A percentile compares a stretch with the other conserved stretches of the same genome.
Conservation (phyloP, 2,329 filamentous ascomycete genomes). For the Dactylellina cionopaga region DNA sequence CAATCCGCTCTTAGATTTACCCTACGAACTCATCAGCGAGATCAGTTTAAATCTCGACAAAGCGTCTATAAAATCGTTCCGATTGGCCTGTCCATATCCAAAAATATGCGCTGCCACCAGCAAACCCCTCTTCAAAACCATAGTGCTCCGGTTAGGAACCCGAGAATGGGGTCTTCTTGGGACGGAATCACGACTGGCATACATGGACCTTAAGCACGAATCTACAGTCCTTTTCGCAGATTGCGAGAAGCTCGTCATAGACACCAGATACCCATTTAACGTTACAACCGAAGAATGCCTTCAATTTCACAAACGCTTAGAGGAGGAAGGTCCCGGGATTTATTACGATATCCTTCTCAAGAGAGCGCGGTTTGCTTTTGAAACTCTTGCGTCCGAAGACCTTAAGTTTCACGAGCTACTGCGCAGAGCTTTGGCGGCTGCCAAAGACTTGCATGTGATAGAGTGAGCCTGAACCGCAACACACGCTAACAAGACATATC, state of each 20-base stretch:
- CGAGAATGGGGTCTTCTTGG: slow-evolving; percentile 31
- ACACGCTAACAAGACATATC: too few relatives aligned
- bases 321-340: neutral
- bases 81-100: slow-evolving; percentile 28
- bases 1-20: slow-evolving; percentile 13
- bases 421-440: slow-evolving; percentile 1
- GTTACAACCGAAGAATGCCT: slow-evolving; percentile 12
- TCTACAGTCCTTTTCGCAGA: neutral
- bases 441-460: slow-evolving; percentile 4
- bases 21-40: slow-evolving; percentile 41
- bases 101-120: slow-evolving; percentile 23
- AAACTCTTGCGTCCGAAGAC: slow-evolving; percentile 8
- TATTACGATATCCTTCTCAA: neutral
- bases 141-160: slow-evolving; percentile 32
- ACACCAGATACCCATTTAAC: slow-evolving; percentile 41
- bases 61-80: slow-evolving; percentile 29
- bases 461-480: slow-evolving; percentile 15
- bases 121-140: slow-evolving; percentile 27
- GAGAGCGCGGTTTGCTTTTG: neutral
- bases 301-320: neutral
- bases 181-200: slow-evolving; percentile 23
- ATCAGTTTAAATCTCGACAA: slow-evolving; percentile 38
- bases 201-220: slow-evolving; percentile 4
- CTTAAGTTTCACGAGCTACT: slow-evolving; percentile 18
- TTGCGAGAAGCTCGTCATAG: slow-evolving; percentile 26